phyloP scores from a whole-genome alignment of 2,329 filamentous ascomycete species.

The Elsinoe ampelina region DNA sequence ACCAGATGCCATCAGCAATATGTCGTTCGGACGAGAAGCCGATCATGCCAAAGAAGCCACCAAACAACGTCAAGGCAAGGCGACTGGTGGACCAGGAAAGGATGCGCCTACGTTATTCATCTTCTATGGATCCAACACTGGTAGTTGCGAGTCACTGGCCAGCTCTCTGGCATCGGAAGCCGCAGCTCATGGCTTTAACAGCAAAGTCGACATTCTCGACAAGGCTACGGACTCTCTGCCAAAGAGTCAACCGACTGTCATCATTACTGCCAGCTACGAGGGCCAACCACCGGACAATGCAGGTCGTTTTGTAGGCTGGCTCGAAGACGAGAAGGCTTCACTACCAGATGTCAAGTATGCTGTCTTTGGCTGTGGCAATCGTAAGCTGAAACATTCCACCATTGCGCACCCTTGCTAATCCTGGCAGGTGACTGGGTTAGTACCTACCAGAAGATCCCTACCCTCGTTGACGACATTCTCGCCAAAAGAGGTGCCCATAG shows the following conservation, averaged over 20 bases:
- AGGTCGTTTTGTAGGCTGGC: slow-evolving; percentile 57
- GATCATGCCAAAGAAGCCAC: slow-evolving; percentile 8
- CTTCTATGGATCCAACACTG: slow-evolving; percentile 64
- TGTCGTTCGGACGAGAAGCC: slow-evolving; percentile 1
- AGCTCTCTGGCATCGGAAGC: slow-evolving; percentile 54
- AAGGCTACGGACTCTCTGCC: slow-evolving; percentile 52
- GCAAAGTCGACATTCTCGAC: slow-evolving; percentile 48
- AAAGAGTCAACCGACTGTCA: slow-evolving; percentile 51
- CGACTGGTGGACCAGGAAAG: neutral
- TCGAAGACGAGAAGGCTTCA: slow-evolving; percentile 41
- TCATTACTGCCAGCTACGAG: slow-evolving; percentile 65
- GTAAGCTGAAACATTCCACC: slow-evolving; percentile 19
- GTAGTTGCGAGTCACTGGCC: slow-evolving; percentile 63
- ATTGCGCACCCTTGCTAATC: slow-evolving; percentile 4
- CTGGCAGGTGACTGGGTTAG: slow-evolving; percentile 37
- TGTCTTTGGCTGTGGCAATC: slow-evolving; percentile 60
- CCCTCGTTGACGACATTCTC: slow-evolving; percentile 48
- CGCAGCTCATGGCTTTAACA: slow-evolving; percentile 48
- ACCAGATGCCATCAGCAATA: slow-evolving; percentile 14
- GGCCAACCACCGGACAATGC: slow-evolving; percentile 67
- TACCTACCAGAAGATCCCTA: slow-evolving; percentile 62
- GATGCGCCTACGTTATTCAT: slow-evolving; percentile 48
- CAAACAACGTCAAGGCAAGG: slow-evolving; percentile 10
- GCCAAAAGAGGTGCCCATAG: slow-evolving; percentile 41
- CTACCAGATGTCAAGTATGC: slow-evolving; percentile 53